Base-by-base conservation (phyloP, 805 yeast species). In the Saturnispora sekii region DNA sequence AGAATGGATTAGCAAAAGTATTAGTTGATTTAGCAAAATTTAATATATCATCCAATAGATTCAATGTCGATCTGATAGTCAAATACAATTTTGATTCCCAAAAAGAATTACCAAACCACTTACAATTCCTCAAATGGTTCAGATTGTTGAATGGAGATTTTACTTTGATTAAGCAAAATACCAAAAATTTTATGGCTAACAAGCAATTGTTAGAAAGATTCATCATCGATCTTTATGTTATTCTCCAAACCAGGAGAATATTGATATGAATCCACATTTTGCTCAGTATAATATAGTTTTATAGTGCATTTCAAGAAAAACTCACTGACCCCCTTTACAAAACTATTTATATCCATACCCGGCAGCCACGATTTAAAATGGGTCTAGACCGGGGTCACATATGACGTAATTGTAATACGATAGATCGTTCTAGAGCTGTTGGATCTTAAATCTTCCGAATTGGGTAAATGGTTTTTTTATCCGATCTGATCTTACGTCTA, bases 171-270 rank as follows among this genome's bases (percentile, higher is more conserved):
- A 21, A 32, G 4, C 10, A 32, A 7, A 43, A 14, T 17, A 11
- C 14, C 4, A 11, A 10, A 8, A 38, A 38, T 16, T 43, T 31
- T 17, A 5, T 15, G 2, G 16, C 12, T 5, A 43, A 43, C 29
- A 10, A 37, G 29, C 15, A 26, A n/a, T 38, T 43, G 21, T 38
- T 43, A 34, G 32, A 32, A 15, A 43, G 31, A 16, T 37, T 38
- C 29, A 17, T 43, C 18, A 33, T 43, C 14, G 33, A 43, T 11
- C 37, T 43, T 4, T 43, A 43, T 38, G 46, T 38, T 9, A 38
- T 32, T 5, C n/a, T 38, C 18, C 37, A 37, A 38, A 3, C 45
- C 11, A 32, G 26, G 14, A 38, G 29, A 17, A 42, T 42, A 10
- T n/a, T 35, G 26, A 8, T 16, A 4, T 35, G 38, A 35, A 18